These are phyloP conservation scores for Gynostemma pentaphyllum DNA, from an alignment of 306 rosid species.

Conservation along the genomic window DNA sequence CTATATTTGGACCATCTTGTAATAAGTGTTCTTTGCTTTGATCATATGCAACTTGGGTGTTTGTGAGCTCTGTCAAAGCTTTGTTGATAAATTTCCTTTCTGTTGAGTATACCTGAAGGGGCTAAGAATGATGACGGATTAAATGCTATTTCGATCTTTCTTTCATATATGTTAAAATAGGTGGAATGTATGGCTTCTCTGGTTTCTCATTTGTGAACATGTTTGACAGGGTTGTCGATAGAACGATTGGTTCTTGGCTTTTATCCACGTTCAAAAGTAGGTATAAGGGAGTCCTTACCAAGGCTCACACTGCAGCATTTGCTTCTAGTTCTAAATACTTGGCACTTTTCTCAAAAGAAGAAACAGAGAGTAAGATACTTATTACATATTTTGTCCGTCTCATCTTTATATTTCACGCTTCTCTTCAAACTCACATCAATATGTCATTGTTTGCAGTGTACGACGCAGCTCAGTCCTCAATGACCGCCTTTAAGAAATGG, in stretches of 20 bases:
- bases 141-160: not conserved
- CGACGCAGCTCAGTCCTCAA: slow-evolving; percentile 86
- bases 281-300: slow-evolving; percentile 82
- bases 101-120: not conserved
- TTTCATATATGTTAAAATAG: not conserved
- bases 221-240: slow-evolving; percentile 60
- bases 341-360: slow-evolving; percentile 66
- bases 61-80: not conserved
- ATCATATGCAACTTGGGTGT: not conserved
- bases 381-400: slow-evolving; percentile 10
- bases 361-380: slow-evolving; percentile 51
- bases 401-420: not conserved
- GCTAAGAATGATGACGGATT: not conserved
- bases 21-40: not conserved
- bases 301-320: slow-evolving; percentile 70
- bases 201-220: slow-evolving; percentile 7
- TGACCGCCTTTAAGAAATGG: slow-evolving; percentile 87
- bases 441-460: slow-evolving; percentile 42
- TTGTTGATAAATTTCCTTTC: not conserved
- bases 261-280: slow-evolving; percentile 81
- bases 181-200: not conserved
- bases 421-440: slow-evolving; percentile 3
- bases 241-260: slow-evolving; percentile 70
- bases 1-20: not conserved
- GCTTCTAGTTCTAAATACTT: slow-evolving; percentile 56